A percentile compares a stretch with the other conserved stretches of the same genome.
Conservation (phyloP, 78 protist species). For the Pelomyxa schiedti region DNA sequence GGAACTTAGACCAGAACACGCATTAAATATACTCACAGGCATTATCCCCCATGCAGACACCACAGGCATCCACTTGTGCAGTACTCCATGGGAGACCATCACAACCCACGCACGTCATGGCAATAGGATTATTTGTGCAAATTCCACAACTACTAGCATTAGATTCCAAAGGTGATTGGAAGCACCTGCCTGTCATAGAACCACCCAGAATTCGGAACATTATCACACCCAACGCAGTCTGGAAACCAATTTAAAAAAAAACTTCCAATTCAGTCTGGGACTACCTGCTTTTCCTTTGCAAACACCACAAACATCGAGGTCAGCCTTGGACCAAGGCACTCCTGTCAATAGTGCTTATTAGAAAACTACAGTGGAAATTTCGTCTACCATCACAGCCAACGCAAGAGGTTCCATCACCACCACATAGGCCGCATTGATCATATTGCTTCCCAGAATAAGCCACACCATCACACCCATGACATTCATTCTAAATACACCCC, state of each 20-base stretch:
- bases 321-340: neutral
- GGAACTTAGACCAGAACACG: neutral
- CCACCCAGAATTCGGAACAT: conserved; percentile 18
- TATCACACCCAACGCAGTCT: conserved; percentile 56
- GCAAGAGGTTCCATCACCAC: conserved; percentile 4
- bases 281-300: conserved; percentile 48
- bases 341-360: no score
- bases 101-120: neutral
- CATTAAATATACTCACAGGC: no score
- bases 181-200: no score
- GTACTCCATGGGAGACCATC: neutral
- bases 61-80: neutral
- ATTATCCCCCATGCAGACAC: neutral
- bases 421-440: conserved; percentile 37
- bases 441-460: neutral
- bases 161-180: no score
- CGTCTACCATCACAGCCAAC: neutral
- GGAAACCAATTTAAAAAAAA: no score
- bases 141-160: no score
- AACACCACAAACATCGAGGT: conserved; percentile 37
- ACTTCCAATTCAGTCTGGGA: no score
- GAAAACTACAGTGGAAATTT: no score
- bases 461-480: conserved; percentile 34
- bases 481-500: no score
- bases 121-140: no score